phyloP scores from a whole-genome alignment of 441 rosid species.

The Erodium moschatum region DNA sequence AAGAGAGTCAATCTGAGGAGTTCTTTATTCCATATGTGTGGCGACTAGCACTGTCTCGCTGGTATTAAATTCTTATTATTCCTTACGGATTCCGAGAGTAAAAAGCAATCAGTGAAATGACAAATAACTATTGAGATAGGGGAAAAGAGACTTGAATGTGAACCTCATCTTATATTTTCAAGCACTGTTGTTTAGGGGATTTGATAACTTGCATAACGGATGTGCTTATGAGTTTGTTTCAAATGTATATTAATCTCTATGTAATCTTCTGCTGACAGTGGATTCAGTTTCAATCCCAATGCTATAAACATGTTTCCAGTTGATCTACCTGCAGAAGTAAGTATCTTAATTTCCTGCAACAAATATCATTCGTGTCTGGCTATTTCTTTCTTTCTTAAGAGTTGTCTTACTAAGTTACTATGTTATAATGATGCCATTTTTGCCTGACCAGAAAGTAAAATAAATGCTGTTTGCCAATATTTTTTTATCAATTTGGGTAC shows the following conservation, averaged over 20 bases:
- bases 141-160: neutral
- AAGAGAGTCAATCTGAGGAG: conserved; percentile 97
- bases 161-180: neutral
- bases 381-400: no score
- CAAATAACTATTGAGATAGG: neutral
- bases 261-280: conserved; percentile 32
- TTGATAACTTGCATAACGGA: neutral
- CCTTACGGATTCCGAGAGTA: neutral
- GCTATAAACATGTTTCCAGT: conserved; percentile 58
- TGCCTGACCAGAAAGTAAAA: neutral
- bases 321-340: conserved; percentile 46
- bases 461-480: neutral
- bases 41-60: conserved; percentile 55
- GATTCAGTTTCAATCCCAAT: conserved; percentile 45
- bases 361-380: no score
- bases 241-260: conserved; percentile 13
- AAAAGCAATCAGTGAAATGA: neutral
- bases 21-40: conserved; percentile 93
- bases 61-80: neutral
- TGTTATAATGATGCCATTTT: neutral
- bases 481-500: neutral
- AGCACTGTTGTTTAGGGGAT: neutral
- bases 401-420: no score
- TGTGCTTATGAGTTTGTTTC: neutral
- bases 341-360: conserved; percentile 22